These are phyloP conservation scores for Bondarzewia mesenterica DNA, from an alignment of 1,284 basidiomycete genomes.

Conservation along the genomic window DNA sequence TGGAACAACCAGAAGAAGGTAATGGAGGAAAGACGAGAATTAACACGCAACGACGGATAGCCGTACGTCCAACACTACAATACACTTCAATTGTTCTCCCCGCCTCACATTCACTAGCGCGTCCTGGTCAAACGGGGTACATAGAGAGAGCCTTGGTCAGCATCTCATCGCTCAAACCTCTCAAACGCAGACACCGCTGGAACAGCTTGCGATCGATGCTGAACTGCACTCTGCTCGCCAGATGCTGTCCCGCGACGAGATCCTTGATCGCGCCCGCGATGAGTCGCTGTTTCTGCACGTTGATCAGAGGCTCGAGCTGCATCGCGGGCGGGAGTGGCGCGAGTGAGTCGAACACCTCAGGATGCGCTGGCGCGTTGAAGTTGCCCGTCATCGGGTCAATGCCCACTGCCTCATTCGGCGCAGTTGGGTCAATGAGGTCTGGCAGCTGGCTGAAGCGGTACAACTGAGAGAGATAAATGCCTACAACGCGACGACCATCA, in stretches of 20 bases:
- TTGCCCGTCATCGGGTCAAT: conserved; percentile 55
- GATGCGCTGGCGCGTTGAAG: conserved; percentile 60
- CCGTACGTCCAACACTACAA: too few relatives aligned
- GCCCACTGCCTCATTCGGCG: conserved; percentile 58
- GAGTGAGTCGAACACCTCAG: conserved; percentile 68
- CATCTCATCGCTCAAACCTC: conserved; percentile 48
- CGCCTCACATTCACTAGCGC: not conserved
- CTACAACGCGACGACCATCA: conserved; percentile 26
- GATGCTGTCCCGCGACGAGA: conserved; percentile 73
- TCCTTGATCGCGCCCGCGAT: conserved; percentile 73
- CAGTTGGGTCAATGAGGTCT: conserved; percentile 77
- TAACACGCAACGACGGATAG: too few relatives aligned
- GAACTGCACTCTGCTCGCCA: conserved; percentile 64
- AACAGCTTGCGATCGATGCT: conserved; percentile 67
- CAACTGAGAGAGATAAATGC: conserved; percentile 73
- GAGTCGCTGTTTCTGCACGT: conserved; percentile 79
- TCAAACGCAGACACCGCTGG: conserved; percentile 65
- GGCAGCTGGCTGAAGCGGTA: conserved; percentile 61
- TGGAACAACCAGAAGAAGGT: not conserved
- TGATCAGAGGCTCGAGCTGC: conserved; percentile 79
- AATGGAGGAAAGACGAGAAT: not conserved
- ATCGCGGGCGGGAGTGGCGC: conserved; percentile 64
- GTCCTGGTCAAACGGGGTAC: conserved; percentile 18
- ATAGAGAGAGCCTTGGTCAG: conserved; percentile 37
- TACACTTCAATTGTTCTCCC: too few relatives aligned